Base-by-base conservation (phyloP, 257 asterid genomes). In the Scutellaria barbata region DNA sequence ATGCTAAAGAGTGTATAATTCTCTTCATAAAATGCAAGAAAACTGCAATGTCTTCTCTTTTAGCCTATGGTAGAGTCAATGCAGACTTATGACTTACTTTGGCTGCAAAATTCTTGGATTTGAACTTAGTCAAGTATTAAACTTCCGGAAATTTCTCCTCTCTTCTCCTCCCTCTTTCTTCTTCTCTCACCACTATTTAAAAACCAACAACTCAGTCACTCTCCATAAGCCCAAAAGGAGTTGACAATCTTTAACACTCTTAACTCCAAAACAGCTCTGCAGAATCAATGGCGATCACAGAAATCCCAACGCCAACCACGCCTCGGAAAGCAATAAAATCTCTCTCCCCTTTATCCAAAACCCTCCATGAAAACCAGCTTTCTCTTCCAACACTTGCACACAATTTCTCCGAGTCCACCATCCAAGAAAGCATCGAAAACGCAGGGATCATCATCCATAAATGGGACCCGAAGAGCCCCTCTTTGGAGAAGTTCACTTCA, bases 401-500 rank as follows among this genome's bases (percentile, higher is more conserved):
- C 14, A 67, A 79, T 6, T 66, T 82, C 37, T 85, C 89, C 33
- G 86, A 75, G 13, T 54, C 90, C 0, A 80, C 72, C 74, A 82
- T 82, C 77, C 88, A 77, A 42, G 89, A 85, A 63, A 77, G 66
- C 68, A 76, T 89, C 11, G 80, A 81, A 57, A 76, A 66, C 5
- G 84, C 85, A 0, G 82, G 66, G 69, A 43, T 63, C 72, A 33
- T 89, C 69, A 71, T 87, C 71, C 39, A 58, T 0, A 87, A 85
- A 71, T 86, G 90, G 90, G 87, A 84, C 39, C 85, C 77, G 16
- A 76, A 43, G 35, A 77, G 68, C 55, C 76, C 84, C 37, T 73
- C 89, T 6, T 16, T 55, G 25, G 69, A 48, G n/a, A 79, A 76
- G 35, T 72, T 84, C 82, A 54, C 57, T 58, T 75, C 86, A 0